Evolutionary conservation across 768 basidiomycete genomes (phyloP).

Genomic region (Russula olivacea): DNA sequence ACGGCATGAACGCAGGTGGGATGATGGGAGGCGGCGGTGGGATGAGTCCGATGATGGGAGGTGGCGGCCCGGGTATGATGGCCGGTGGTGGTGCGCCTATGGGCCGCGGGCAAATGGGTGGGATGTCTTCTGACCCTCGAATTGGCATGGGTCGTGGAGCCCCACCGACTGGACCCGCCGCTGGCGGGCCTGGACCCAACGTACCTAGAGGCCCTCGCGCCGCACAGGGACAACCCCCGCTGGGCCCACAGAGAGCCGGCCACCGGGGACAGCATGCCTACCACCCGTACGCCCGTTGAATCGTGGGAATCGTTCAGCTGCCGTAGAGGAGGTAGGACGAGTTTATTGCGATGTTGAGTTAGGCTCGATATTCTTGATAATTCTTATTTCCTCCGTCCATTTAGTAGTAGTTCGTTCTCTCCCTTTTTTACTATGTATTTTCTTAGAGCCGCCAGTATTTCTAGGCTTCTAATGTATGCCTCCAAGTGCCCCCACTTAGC

Average conservation of each 20-base stretch:
- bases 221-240: slow-evolving; percentile 23
- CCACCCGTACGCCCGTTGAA: slow-evolving; percentile 34
- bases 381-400: slow-evolving; percentile 4
- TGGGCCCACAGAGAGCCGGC: slow-evolving; percentile 29
- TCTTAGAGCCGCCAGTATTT: slow-evolving; percentile 15
- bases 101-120: slow-evolving; percentile 26
- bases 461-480: slow-evolving; percentile 16
- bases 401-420: slow-evolving; percentile 3
- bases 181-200: slow-evolving; percentile 23
- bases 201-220: slow-evolving; percentile 29
- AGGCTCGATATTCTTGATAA: slow-evolving; percentile 5
- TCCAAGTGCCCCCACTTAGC: slow-evolving; percentile 3
- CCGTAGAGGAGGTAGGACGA: slow-evolving; percentile 1
- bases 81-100: slow-evolving; percentile 22
- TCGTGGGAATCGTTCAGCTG: slow-evolving; percentile 5
- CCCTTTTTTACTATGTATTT: not conserved
- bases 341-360: not conserved
- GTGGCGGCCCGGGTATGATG: slow-evolving; percentile 30
- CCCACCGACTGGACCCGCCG: slow-evolving; percentile 19
- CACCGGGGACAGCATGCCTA: slow-evolving; percentile 32
- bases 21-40: slow-evolving; percentile 37
- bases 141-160: slow-evolving; percentile 24
- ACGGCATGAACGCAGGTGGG: slow-evolving; percentile 34
- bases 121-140: slow-evolving; percentile 24
- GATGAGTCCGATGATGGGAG: slow-evolving; percentile 30